Conservation (phyloP, 305 asterid species). For the Ilex paraguariensis region DNA sequence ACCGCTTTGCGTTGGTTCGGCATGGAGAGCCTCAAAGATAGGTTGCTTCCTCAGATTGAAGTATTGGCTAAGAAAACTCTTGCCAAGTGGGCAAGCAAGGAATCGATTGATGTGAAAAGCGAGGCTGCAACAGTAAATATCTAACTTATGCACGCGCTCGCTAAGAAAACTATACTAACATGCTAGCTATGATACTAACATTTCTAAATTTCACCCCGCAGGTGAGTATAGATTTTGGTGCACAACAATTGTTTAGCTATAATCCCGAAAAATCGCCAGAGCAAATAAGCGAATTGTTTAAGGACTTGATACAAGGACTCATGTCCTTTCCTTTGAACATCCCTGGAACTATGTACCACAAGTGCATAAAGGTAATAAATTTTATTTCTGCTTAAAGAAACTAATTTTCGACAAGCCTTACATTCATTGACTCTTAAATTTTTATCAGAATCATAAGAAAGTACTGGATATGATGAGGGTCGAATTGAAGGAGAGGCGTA, state of each 20-base stretch:
- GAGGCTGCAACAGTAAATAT: background rate
- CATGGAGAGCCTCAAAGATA: background rate
- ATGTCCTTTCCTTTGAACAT: background rate
- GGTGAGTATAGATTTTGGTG: background rate
- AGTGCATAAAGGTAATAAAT: background rate
- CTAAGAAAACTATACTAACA: no score
- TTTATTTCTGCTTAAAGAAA: no score
- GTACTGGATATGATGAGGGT: background rate
- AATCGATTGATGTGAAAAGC: background rate
- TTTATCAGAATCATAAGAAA: background rate
- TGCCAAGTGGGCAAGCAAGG: background rate
- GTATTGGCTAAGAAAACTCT: background rate
- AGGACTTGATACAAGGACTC: background rate
- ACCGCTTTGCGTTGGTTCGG: slow-evolving; percentile 1
- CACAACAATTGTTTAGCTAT: background rate
- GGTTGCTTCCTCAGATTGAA: slow-evolving; percentile 3
- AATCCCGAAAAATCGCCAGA: background rate
- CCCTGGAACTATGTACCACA: background rate
- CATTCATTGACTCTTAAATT: background rate
- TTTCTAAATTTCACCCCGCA: background rate
- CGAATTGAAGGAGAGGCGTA: background rate
- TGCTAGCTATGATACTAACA: no score
- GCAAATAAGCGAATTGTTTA: background rate
- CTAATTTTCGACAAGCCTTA: no score
- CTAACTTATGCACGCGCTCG: no score